Conservation (phyloP, 2,329 filamentous ascomycete species). For the Pezizomycotina sp. region DNA sequence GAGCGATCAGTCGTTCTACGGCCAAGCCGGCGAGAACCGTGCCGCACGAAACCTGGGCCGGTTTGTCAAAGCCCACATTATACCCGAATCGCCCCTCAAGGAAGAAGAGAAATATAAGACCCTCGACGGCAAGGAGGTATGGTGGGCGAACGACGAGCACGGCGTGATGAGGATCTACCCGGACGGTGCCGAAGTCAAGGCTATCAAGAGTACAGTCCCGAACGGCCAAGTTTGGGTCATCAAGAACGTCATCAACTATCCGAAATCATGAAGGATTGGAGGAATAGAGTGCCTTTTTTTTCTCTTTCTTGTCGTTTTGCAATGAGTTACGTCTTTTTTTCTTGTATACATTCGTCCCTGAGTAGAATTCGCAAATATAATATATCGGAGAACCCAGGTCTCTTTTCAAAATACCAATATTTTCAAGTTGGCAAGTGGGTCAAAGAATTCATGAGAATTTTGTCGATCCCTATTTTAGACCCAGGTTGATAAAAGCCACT, state of each 20-base stretch:
- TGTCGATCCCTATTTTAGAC: no score
- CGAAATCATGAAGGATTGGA: no score
- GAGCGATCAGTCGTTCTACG: constrained; percentile 47
- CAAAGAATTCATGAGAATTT: no score
- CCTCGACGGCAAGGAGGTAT: constrained; percentile 52
- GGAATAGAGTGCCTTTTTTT: no score
- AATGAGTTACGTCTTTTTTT: no score
- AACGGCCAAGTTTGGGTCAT: constrained; percentile 64
- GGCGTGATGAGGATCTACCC: constrained; percentile 53
- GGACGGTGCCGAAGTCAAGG: constrained; percentile 58
- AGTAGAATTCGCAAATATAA: no score
- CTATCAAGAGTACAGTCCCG: constrained; percentile 54
- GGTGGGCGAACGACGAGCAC: constrained; percentile 62
- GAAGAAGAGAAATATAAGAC: constrained; percentile 48
- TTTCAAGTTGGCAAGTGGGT: no score
- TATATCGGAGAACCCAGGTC: no score
- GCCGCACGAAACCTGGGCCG: constrained; percentile 58
- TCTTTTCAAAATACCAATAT: no score
- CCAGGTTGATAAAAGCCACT: no score
- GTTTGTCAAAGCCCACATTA: constrained; percentile 76
- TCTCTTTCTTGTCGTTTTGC: no score
- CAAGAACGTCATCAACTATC: constrained; percentile 43
- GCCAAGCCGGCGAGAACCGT: constrained; percentile 54
- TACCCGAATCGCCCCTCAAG: constrained; percentile 59
- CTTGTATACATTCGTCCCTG: no score